Evolutionary conservation across 768 basidiomycete genomes (phyloP).

Genomic region (Lyophyllum atratum): DNA sequence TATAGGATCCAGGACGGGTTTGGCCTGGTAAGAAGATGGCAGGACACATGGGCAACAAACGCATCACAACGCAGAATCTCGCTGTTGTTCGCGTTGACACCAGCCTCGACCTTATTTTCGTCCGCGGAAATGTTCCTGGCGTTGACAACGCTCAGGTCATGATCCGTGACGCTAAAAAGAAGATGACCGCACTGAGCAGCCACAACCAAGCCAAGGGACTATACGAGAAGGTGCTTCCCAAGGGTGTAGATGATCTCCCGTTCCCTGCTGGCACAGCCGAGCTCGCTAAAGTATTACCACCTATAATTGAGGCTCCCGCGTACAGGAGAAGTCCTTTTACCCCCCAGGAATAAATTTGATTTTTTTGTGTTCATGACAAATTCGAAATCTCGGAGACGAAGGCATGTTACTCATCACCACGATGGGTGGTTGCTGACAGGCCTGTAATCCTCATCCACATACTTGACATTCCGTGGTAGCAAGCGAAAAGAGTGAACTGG

Average conservation of each 20-base stretch:
- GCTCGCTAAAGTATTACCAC: slow-evolving; percentile 66
- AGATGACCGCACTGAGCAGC: slow-evolving; percentile 58
- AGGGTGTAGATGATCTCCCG: slow-evolving; percentile 81
- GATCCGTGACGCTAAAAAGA: slow-evolving; percentile 90
- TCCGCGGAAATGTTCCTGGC: slow-evolving; percentile 91
- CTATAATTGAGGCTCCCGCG: slow-evolving; percentile 69
- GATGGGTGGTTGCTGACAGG: background rate
- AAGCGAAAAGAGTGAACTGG: no score
- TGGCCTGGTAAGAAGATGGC: slow-evolving; percentile 99
- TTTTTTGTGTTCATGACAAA: background rate
- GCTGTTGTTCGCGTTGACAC: slow-evolving; percentile 87
- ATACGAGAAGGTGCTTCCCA: slow-evolving; percentile 78
- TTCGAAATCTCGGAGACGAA: background rate
- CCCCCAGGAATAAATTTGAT: slow-evolving; percentile 56
- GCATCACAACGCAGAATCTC: slow-evolving; percentile 86
- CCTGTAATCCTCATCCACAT: no score
- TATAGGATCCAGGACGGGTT: slow-evolving; percentile 92
- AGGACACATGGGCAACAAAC: slow-evolving; percentile 85
- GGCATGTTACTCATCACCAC: background rate
- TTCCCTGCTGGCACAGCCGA: slow-evolving; percentile 90
- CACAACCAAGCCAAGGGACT: slow-evolving; percentile 71
- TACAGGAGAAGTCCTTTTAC: slow-evolving; percentile 79
- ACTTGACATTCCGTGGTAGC: background rate
- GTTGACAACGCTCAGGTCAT: slow-evolving; percentile 85
- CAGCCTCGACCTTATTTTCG: slow-evolving; percentile 83